A percentile compares a stretch with the other conserved stretches of the same genome.
Evolutionary conservation across 495 filamentous ascomycete species (phyloP).

Genomic region (Aspergillus homomorphus): DNA sequence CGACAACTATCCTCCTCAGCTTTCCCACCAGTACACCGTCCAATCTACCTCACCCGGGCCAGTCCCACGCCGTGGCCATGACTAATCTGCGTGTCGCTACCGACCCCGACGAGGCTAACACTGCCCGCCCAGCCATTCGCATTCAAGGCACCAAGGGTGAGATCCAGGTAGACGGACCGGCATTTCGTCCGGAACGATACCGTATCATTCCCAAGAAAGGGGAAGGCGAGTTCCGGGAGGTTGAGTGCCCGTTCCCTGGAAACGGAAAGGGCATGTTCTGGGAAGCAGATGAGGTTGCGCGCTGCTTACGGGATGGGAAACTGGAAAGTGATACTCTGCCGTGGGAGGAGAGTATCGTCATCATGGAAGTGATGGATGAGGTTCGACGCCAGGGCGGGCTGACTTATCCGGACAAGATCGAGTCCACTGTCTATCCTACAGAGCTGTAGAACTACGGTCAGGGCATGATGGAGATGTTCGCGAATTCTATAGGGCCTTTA

Average conservation of each 20-base stretch:
- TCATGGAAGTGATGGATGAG: constrained; percentile 95
- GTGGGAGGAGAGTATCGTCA: constrained; percentile 81
- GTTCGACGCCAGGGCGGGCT: constrained; percentile 74
- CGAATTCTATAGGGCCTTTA: background rate
- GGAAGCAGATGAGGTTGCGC: constrained; percentile 88
- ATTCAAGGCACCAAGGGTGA: constrained; percentile 87
- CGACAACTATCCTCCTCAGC: constrained; percentile 72
- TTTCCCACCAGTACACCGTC: constrained; percentile 64
- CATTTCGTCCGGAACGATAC: constrained; percentile 67
- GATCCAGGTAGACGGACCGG: constrained; percentile 74
- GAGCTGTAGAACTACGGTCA: constrained; percentile 27
- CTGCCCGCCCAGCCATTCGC: constrained; percentile 64
- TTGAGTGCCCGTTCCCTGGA: constrained; percentile 62
- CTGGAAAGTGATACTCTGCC: constrained; percentile 69
- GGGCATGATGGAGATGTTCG: background rate
- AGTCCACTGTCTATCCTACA: constrained; percentile 65
- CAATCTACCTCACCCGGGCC: constrained; percentile 30
- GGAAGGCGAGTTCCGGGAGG: constrained; percentile 49
- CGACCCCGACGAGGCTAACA: constrained; percentile 61
- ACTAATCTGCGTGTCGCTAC: constrained; percentile 67
- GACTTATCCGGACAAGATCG: constrained; percentile 77
- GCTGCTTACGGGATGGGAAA: constrained; percentile 79
- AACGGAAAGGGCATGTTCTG: constrained; percentile 87
- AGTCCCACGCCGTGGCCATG: constrained; percentile 72
- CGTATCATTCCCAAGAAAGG: constrained; percentile 51